Evolutionary conservation across 202 grass and related monocot genomes (phyloP).

Genomic region (Dendrocalamus latiflorus): DNA sequence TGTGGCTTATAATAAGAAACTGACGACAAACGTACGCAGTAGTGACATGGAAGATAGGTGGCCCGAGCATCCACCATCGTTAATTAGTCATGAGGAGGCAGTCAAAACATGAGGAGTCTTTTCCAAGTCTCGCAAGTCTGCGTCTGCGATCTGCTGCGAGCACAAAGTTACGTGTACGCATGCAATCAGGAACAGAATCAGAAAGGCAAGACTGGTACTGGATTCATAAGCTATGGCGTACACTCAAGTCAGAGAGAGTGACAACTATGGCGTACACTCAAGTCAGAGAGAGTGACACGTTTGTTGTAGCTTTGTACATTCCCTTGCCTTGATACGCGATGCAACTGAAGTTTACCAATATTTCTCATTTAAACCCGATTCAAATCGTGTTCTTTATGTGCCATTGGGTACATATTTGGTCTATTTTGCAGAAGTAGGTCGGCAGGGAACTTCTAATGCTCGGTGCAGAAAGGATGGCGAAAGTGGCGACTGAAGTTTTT

Average conservation of each 20-base stretch:
- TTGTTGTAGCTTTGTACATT: background rate
- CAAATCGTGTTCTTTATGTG: too few species aligned
- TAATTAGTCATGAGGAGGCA: background rate
- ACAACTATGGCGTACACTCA: too few species aligned
- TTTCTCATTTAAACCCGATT: background rate
- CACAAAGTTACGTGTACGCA: background rate
- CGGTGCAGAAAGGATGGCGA: too few species aligned
- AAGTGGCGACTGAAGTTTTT: too few species aligned
- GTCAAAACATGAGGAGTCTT: background rate
- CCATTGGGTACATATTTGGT: too few species aligned
- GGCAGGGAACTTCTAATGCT: too few species aligned
- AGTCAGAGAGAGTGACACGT: background rate
- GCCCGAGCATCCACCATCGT: background rate
- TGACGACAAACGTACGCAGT: background rate
- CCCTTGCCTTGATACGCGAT: background rate
- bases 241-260: conserved; percentile 12
- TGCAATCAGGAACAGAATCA: background rate
- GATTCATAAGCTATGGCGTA: background rate
- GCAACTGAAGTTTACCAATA: background rate
- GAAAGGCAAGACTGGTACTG: background rate
- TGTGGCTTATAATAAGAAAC: background rate
- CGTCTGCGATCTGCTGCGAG: background rate
- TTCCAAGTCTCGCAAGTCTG: background rate
- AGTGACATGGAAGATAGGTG: background rate
- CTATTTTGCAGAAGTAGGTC: too few species aligned